Percentiles rank a stretch among this genome's conserved stretches.
These are phyloP conservation scores for Neostapfia colusana DNA, from an alignment of 176 grass and related monocot genomes.

Conservation along the genomic window DNA sequence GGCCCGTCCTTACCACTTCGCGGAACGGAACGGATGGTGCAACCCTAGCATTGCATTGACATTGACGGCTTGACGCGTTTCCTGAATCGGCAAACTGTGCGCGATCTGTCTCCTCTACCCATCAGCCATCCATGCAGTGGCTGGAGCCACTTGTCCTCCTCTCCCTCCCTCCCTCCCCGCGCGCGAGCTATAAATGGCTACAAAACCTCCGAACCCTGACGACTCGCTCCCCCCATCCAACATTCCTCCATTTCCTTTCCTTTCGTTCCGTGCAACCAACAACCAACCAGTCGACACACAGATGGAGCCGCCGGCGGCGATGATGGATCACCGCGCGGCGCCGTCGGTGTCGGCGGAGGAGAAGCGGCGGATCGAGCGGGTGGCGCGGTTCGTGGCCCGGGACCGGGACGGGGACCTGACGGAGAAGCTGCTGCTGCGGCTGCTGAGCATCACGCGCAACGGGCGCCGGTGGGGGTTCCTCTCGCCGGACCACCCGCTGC, in stretches of 20 bases:
- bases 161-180: not conserved
- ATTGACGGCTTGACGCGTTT: not conserved
- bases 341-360: conserved; percentile 54
- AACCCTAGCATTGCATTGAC: too few relatives aligned
- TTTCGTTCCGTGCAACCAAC: too few relatives aligned
- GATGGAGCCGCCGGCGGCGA: conserved; percentile 37
- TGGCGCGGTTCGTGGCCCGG: conserved; percentile 60
- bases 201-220: not conserved
- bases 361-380: conserved; percentile 65
- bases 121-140: not conserved
- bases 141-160: not conserved
- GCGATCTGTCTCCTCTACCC: not conserved
- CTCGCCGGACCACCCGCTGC: conserved; percentile 58
- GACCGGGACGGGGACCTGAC: conserved; percentile 63
- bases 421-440: conserved; percentile 53
- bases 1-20: too few relatives aligned
- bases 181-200: conserved; percentile 24
- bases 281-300: too few relatives aligned
- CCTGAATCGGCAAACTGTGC: not conserved
- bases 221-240: not conserved
- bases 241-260: not conserved
- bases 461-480: conserved; percentile 72
- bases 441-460: conserved; percentile 68
- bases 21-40: too few relatives aligned
- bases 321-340: conserved; percentile 30